Conservation (phyloP, 768 basidiomycete species). For the Lactarius trivialis region DNA sequence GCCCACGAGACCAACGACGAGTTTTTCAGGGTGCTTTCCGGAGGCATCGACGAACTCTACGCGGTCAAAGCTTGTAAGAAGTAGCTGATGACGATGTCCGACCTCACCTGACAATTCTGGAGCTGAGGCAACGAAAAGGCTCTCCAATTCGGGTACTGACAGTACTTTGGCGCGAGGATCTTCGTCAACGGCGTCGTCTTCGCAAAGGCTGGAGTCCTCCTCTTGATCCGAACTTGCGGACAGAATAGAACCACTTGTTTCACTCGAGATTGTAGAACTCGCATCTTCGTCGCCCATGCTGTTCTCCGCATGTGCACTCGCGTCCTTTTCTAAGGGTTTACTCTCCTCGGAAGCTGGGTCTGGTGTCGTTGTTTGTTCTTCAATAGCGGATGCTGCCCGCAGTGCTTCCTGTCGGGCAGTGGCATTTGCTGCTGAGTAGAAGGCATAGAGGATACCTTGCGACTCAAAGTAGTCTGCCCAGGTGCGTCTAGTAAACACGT, state of each 20-base stretch:
- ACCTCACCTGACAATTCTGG: slow-evolving; percentile 65
- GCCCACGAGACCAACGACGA: slow-evolving; percentile 87
- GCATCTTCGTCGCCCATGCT: slow-evolving; percentile 30
- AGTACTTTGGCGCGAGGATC: slow-evolving; percentile 73
- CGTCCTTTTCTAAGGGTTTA: slow-evolving; percentile 25
- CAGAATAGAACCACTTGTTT: slow-evolving; percentile 19
- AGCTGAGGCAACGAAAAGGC: slow-evolving; percentile 63
- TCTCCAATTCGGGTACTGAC: slow-evolving; percentile 82
- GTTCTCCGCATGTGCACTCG: slow-evolving; percentile 25
- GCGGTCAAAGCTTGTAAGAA: slow-evolving; percentile 6
- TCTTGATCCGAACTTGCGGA: slow-evolving; percentile 32
- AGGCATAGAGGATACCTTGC: slow-evolving; percentile 71
- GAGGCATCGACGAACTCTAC: slow-evolving; percentile 55
- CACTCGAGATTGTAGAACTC: slow-evolving; percentile 26
- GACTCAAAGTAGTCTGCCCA: slow-evolving; percentile 93
- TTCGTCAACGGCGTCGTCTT: slow-evolving; percentile 42
- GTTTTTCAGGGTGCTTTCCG: slow-evolving; percentile 53
- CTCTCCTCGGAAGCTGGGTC: slow-evolving; percentile 8
- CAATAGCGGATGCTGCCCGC: slow-evolving; percentile 37
- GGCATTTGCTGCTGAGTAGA: slow-evolving; percentile 90
- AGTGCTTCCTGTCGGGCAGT: slow-evolving; percentile 75
- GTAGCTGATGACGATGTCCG: slow-evolving; percentile 1
- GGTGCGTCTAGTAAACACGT: slow-evolving; percentile 41
- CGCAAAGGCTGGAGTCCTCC: slow-evolving; percentile 44
- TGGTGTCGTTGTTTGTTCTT: not conserved